Evolutionary conservation across 2,329 filamentous ascomycete species (phyloP), one percentile per base, ranked within the genome.

Genomic region (Alternaria rosae): DNA sequence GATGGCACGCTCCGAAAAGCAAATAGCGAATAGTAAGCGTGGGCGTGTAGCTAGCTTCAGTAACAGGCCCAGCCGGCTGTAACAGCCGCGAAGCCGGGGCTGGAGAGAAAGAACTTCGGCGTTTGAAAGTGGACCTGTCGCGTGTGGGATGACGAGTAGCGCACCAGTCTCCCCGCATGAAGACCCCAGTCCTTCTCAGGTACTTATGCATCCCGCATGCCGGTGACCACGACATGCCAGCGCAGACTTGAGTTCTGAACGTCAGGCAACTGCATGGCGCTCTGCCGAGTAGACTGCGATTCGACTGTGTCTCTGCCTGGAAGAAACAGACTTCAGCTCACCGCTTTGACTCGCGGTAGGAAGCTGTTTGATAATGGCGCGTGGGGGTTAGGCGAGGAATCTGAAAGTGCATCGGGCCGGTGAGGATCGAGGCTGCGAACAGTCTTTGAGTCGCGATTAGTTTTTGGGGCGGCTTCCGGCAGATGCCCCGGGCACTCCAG

Each of bases 331-430:
- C 12, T 28, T 11, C 11, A 47, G n/a, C 41, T 53, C 57, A 61
- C 52, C 65, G 64, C 48, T 54, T 53, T 50, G 54, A 58, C 38
- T 54, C 28, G 54, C 13, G 44, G 53, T 4, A 56, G 32, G 58
- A 64, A 66, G 60, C 58, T 56, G 67, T 74, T 75, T 67, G 66
- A 72, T 78, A 78, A 78, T 78, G 67, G 65, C 75, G 76, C 75
- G 76, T 78, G 76, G 75, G 75, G 75, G 76, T 76, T 62, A 64
- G 58, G 52, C 59, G 65, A 65, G 51, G 55, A 56, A 26, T 53
- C 30, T 54, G 25, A 35, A 61, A 21, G 35, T 26, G 26, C 57
- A 56, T 67, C 63, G 61, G 67, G 54, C 64, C 64, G 68, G 60
- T 25, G 28, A 57, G 45, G 57, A 61, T 62, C 53, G 61, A 61